phyloP scores from a whole-genome alignment of 768 basidiomycete species.

The Hygrophoropsis aurantiaca region DNA sequence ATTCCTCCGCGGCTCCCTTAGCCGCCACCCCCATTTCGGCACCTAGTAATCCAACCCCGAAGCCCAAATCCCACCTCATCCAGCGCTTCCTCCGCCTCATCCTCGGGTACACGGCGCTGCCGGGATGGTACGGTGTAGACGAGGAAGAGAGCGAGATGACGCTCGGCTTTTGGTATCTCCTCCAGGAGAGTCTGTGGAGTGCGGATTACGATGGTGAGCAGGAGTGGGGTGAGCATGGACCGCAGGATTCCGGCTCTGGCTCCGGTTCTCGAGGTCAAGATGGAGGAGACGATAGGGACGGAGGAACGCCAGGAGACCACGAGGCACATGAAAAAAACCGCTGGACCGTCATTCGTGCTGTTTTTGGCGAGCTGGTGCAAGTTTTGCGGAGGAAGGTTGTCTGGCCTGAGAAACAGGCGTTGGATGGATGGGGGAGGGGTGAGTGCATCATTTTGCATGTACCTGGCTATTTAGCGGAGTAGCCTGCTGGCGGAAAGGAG shows the following conservation, averaged over 20 bases:
- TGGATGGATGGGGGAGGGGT: conserved; percentile 71
- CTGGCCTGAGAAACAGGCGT: conserved; percentile 54
- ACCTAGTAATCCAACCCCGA: conserved; percentile 25
- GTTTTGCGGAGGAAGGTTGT: conserved; percentile 71
- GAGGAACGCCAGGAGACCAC: conserved; percentile 11
- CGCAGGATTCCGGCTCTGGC: conserved; percentile 31
- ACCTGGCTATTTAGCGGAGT: too few species aligned
- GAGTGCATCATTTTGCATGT: conserved; percentile 14
- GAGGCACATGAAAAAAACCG: conserved; percentile 35
- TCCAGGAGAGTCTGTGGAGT: conserved; percentile 85
- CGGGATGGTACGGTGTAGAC: conserved; percentile 77
- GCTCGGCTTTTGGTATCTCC: conserved; percentile 85
- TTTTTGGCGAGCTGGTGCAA: conserved; percentile 77
- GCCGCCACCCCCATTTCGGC: conserved; percentile 15
- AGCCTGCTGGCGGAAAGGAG: too few species aligned
- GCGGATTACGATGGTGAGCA: conserved; percentile 50
- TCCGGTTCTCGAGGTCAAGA: conserved; percentile 17
- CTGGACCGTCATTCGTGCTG: conserved; percentile 62
- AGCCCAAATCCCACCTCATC: conserved; percentile 49
- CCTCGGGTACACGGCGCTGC: conserved; percentile 70
- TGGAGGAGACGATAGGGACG: conserved; percentile 26
- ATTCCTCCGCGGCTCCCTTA: conserved; percentile 7
- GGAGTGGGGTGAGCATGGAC: conserved; percentile 15
- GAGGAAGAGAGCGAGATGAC: conserved; percentile 89
- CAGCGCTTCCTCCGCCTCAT: conserved; percentile 74